Conservation (phyloP, 805 yeast genomes). For the Kodamaea fukazawae region DNA sequence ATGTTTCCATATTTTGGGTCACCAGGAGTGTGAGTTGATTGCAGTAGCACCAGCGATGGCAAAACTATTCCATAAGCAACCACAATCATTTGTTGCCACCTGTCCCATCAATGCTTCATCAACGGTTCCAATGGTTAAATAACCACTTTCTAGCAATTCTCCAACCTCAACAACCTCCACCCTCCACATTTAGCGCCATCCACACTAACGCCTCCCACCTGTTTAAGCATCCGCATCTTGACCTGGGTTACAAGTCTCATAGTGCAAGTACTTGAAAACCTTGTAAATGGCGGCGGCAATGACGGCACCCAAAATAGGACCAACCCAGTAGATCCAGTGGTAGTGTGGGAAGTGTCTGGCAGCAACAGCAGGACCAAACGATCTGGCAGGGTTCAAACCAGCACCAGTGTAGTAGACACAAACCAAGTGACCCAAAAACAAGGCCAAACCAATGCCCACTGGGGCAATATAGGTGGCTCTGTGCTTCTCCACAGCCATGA, state of each 20-base stretch:
- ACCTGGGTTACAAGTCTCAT: slow-evolving; percentile 68
- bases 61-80: no score
- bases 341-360: slow-evolving; percentile 69
- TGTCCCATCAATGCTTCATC: no score
- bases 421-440: slow-evolving; percentile 78
- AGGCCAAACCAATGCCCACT: slow-evolving; percentile 75
- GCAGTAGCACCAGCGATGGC: no score
- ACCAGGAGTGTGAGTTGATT: no score
- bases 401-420: slow-evolving; percentile 86
- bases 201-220: no score
- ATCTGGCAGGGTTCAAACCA: slow-evolving; percentile 88
- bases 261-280: slow-evolving; percentile 60
- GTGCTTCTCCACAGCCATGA: slow-evolving; percentile 82
- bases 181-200: no score
- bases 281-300: slow-evolving; percentile 69
- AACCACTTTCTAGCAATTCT: no score
- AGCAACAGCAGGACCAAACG: slow-evolving; percentile 81
- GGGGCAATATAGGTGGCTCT: slow-evolving; percentile 78
- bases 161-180: background rate
- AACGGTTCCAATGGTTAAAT: no score
- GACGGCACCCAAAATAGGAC: slow-evolving; percentile 72
- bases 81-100: no score
- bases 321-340: slow-evolving; percentile 93
- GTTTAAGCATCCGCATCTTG: slow-evolving; percentile 56
- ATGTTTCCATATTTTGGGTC: no score